These are phyloP conservation scores for Thelonectria olida DNA, from an alignment of 2,329 filamentous ascomycete species.

Conservation along the genomic window DNA sequence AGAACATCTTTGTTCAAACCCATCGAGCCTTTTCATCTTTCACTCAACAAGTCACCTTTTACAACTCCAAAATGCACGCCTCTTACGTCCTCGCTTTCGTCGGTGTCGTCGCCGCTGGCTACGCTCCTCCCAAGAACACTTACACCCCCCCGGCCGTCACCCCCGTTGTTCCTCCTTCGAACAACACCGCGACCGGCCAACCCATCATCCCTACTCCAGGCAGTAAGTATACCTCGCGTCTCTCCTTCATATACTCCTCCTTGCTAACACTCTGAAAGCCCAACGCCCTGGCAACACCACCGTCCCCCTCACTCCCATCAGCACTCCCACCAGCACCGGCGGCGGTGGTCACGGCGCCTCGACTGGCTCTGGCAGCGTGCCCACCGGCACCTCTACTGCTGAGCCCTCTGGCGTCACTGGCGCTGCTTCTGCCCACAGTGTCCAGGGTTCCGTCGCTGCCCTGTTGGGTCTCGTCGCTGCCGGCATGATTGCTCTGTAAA, in stretches of 20 bases:
- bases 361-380: constrained; percentile 23
- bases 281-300: constrained; percentile 20
- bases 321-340: background rate
- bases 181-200: constrained; percentile 28
- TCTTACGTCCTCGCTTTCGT: constrained; percentile 39
- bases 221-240: constrained; percentile 8
- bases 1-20: too few species aligned
- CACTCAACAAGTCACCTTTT: background rate
- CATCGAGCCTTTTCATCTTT: background rate
- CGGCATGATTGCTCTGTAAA: constrained; percentile 38
- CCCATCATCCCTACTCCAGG: constrained; percentile 18
- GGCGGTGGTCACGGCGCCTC: constrained; percentile 23
- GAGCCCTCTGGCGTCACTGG: constrained; percentile 22
- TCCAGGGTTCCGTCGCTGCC: constrained; percentile 31
- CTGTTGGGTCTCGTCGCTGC: constrained; percentile 35
- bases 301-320: background rate
- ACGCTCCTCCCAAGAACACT: constrained; percentile 12
- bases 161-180: constrained; percentile 10
- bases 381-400: constrained; percentile 11
- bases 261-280: constrained; percentile 17
- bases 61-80: constrained; percentile 36
- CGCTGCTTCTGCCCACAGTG: constrained; percentile 19
- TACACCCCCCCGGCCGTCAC: constrained; percentile 5
- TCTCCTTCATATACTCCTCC: background rate
- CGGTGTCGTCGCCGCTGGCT: constrained; percentile 32